These are phyloP conservation scores for Acmispon strigosus DNA, from an alignment of 306 rosid genomes.

Conservation along the genomic window DNA sequence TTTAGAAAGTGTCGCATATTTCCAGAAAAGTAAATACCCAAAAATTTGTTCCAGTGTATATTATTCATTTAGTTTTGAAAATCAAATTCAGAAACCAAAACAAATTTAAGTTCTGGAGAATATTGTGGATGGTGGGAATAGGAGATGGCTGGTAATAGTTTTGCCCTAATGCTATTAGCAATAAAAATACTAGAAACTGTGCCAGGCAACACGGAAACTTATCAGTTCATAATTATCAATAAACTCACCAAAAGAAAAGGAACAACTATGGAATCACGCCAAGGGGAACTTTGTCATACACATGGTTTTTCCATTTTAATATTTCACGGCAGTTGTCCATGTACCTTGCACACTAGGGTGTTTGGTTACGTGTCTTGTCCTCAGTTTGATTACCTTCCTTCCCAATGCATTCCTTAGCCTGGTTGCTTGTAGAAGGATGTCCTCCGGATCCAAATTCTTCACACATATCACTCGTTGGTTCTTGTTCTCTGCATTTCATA, in stretches of 20 bases:
- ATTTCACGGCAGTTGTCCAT: slow-evolving; percentile 71
- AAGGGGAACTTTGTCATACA: slow-evolving; percentile 9
- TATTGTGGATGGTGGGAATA: no score
- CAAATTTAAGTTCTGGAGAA: no score
- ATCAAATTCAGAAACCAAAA: no score
- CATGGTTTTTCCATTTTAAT: slow-evolving; percentile 26
- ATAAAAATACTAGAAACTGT: background rate
- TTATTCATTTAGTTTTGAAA: no score
- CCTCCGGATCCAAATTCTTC: slow-evolving; percentile 82
- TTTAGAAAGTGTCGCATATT: no score
- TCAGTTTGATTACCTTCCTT: slow-evolving; percentile 85
- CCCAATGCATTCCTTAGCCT: slow-evolving; percentile 84
- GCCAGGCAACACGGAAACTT: background rate
- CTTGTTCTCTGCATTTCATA: slow-evolving; percentile 51
- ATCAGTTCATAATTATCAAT: background rate
- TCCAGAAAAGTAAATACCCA: no score
- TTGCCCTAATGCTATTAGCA: no score
- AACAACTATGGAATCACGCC: background rate
- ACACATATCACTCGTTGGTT: slow-evolving; percentile 73
- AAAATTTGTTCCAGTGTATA: no score
- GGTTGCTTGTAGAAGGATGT: slow-evolving; percentile 51
- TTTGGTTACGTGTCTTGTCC: slow-evolving; percentile 75
- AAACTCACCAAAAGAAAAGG: background rate
- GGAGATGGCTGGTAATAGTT: no score
- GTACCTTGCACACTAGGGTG: slow-evolving; percentile 94